These are phyloP conservation scores for Phytophthora pistaciae DNA, from an alignment of 352 stramenopile species.

Conservation along the genomic window DNA sequence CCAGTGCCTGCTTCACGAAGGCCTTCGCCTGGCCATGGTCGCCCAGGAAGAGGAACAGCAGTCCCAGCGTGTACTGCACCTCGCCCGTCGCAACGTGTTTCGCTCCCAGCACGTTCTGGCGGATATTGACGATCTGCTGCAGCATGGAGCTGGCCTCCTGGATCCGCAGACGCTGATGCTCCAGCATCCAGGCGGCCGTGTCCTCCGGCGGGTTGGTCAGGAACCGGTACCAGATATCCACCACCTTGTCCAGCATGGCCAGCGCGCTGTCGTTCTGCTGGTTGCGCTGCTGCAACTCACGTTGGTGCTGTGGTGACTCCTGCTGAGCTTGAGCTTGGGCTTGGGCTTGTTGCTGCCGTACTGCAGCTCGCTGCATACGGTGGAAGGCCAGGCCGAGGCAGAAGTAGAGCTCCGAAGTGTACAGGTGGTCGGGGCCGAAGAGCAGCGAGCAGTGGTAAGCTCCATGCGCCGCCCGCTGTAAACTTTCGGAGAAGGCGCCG, in stretches of 20 bases:
- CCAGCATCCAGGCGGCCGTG: conserved; percentile 69
- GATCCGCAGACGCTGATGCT: conserved; percentile 65
- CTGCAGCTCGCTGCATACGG: conserved; percentile 44
- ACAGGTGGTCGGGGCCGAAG: conserved; percentile 77
- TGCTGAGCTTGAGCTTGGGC: conserved; percentile 15
- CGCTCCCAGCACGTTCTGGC: conserved; percentile 46
- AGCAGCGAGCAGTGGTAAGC: conserved; percentile 78
- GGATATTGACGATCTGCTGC: conserved; percentile 54
- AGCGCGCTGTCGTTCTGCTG: conserved; percentile 61
- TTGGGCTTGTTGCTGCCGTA: conserved; percentile 24
- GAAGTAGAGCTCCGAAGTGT: conserved; percentile 83
- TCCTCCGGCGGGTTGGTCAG: conserved; percentile 74
- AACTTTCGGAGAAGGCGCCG: conserved; percentile 51
- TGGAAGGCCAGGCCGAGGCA: conserved; percentile 73
- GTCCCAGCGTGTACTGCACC: conserved; percentile 63
- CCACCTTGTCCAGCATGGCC: conserved; percentile 79
- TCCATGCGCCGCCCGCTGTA: conserved; percentile 71
- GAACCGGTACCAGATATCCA: conserved; percentile 85
- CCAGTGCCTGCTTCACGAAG: conserved; percentile 59
- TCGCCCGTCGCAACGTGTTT: conserved; percentile 72
- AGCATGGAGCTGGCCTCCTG: conserved; percentile 70
- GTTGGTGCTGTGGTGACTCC: conserved; percentile 35
- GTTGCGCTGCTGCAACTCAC: conserved; percentile 37
- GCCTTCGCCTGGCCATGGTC: conserved; percentile 59
- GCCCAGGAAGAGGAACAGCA: conserved; percentile 65